A percentile compares a stretch with the other conserved stretches of the same genome.
These are phyloP conservation scores for Hyphopichia khmerensis DNA, from an alignment of 1,139 yeast genomes.

Conservation along the genomic window DNA sequence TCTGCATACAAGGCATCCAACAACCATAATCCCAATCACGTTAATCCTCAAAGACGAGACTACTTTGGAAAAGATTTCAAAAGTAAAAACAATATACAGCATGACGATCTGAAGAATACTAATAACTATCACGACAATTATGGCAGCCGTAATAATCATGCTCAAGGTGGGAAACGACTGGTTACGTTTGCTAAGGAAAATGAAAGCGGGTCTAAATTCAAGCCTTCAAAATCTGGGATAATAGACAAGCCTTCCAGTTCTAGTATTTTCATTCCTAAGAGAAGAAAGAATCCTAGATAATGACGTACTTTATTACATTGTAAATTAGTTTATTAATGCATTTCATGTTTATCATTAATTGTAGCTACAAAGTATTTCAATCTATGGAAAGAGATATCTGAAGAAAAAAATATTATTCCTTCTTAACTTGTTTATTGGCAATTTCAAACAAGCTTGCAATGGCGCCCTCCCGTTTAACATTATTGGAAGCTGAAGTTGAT, in stretches of 20 bases:
- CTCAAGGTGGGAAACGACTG: neutral
- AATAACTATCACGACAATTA: neutral
- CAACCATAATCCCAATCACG: neutral
- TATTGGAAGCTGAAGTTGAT: neutral
- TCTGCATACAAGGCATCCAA: neutral
- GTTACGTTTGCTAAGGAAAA: neutral
- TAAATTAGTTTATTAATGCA: neutral
- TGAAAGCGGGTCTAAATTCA: neutral
- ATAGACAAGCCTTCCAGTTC: neutral
- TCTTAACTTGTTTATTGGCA: constrained; percentile 6
- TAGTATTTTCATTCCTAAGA: constrained; percentile 14
- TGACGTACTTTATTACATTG: neutral
- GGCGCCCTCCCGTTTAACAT: neutral
- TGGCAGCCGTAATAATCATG: neutral
- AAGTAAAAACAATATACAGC: too few species aligned
- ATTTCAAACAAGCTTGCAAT: constrained; percentile 4
- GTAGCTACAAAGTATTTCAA: too few species aligned
- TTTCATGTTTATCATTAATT: too few species aligned
- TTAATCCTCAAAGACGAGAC: neutral
- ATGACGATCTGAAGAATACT: neutral
- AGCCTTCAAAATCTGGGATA: neutral
- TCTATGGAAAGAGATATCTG: too few species aligned
- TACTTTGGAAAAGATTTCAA: neutral
- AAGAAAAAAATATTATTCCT: constrained; percentile 1
- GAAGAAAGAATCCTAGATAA: constrained; percentile 7